Conservation (phyloP, 352 stramenopile genomes). For the Phytophthora pini region DNA sequence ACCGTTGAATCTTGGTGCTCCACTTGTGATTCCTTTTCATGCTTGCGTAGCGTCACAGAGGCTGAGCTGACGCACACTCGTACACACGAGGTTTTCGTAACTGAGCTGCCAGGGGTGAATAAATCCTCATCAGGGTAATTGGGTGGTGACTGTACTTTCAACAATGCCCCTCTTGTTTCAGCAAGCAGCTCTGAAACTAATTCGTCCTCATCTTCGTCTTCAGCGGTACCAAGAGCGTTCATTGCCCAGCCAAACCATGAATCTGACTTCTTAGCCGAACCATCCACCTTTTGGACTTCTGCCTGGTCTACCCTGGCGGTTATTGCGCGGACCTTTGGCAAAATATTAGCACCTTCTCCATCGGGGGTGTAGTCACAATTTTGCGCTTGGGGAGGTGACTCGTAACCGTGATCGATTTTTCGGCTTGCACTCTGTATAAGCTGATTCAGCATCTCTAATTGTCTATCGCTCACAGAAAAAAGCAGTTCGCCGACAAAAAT, state of each 20-base stretch:
- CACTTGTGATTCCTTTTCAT: conserved; percentile 35
- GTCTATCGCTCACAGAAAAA: conserved; percentile 84
- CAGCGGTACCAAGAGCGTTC: conserved; percentile 52
- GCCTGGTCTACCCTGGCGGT: not conserved
- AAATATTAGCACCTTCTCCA: not conserved
- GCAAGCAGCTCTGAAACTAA: conserved; percentile 73
- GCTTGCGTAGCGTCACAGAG: conserved; percentile 72
- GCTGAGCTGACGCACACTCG: conserved; percentile 63
- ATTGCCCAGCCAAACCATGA: conserved; percentile 83
- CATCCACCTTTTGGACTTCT: conserved; percentile 9
- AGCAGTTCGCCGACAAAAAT: conserved; percentile 72
- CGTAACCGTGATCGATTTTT: conserved; percentile 33
- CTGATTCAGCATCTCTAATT: conserved; percentile 83
- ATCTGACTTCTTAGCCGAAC: conserved; percentile 18
- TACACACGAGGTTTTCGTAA: conserved; percentile 50
- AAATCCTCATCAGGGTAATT: conserved; percentile 25
- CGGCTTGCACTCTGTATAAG: conserved; percentile 52
- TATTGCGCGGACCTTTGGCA: not conserved
- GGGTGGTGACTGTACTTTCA: conserved; percentile 28
- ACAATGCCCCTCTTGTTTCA: conserved; percentile 63
- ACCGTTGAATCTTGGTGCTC: conserved; percentile 22
- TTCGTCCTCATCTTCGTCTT: conserved; percentile 72
- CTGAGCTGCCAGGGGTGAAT: conserved; percentile 18
- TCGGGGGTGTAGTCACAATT: not conserved
- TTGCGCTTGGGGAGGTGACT: conserved; percentile 1